phyloP scores from a whole-genome alignment of 768 basidiomycete species.

The Lactarius hatsudake region DNA sequence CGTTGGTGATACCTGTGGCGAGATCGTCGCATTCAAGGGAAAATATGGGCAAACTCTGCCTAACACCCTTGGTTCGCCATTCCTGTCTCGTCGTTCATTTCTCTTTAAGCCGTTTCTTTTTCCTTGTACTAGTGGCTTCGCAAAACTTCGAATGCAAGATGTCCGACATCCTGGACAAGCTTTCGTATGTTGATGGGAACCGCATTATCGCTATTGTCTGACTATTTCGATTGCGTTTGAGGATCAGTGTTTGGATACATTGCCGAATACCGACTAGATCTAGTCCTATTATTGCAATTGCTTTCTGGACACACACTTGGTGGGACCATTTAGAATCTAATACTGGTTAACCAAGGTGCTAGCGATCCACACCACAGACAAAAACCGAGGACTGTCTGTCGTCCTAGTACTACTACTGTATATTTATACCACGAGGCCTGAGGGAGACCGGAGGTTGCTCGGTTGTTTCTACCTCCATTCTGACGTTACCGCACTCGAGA shows the following conservation, averaged over 20 bases:
- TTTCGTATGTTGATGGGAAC: constrained; percentile 44
- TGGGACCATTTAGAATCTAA: too few relatives aligned
- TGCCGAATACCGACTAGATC: too few relatives aligned
- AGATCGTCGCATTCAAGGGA: constrained; percentile 90
- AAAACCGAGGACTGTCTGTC: too few relatives aligned
- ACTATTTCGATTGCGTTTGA: constrained; percentile 31
- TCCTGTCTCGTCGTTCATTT: not conserved
- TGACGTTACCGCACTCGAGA: too few relatives aligned
- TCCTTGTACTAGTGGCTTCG: constrained; percentile 59
- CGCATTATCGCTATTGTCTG: not conserved
- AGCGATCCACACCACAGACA: too few relatives aligned
- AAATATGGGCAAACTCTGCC: constrained; percentile 74
- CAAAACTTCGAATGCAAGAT: constrained; percentile 97
- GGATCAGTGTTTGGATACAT: constrained; percentile 93
- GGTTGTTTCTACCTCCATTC: too few relatives aligned
- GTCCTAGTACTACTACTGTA: too few relatives aligned
- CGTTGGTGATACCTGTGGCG: constrained; percentile 77
- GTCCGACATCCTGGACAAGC: constrained; percentile 90
- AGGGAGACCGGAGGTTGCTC: too few relatives aligned
- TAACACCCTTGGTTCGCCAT: constrained; percentile 59
- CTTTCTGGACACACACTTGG: too few relatives aligned
- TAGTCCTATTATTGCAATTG: too few relatives aligned
- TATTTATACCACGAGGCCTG: too few relatives aligned
- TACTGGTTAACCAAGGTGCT: too few relatives aligned
- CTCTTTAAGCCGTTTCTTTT: not conserved